Evolutionary conservation across 768 basidiomycete genomes (phyloP), one percentile per base, ranked within the genome.

Genomic region (Calvatia gigantea): DNA sequence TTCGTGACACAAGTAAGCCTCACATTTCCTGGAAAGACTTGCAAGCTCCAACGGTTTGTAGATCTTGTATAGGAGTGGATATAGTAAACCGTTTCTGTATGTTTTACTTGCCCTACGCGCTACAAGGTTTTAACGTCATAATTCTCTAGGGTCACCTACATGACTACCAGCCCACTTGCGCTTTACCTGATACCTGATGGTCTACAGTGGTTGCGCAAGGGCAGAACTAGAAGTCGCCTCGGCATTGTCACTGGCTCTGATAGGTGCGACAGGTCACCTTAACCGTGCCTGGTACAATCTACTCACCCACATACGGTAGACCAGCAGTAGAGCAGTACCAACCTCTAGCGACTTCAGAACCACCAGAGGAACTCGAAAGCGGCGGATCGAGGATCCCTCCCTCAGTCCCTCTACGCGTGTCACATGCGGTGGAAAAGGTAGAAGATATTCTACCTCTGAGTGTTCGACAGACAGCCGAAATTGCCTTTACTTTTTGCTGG

Each of bases 21-120:
- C 21, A n/a, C n/a, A 77, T 84, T 85, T 42, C 17, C 19, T 11
- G 6, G 2, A 23, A 25, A 3, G 28, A 23, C 12, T 4, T 17
- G 3, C 21, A 17, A 19, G 61, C 4, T 21, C 43, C 50, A 8
- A 54, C 1, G 29, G 8, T 17, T 51, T 19, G 5, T 54, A 82
- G 84, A 74, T 77, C 54, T 63, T 82, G 25, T 81, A 78, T 59
- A 69, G 78, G 48, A 73, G 68, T 31, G 92, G 91, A 32, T 96
- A 86, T 62, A 82, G 87, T 66, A 98, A 96, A 64, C 93, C 92
- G 11, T 98, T 96, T 71, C 74, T 94, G 94, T 76, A 56, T 59
- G 73, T 64, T 12, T 51, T 43, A 43, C 45, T 43, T 57, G 21
- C 21, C 21, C 53, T 50, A 39, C 49, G 35, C 58, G n/a, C 32